Percentiles rank a stretch among this genome's conserved stretches.
Evolutionary conservation across 345 rosid species (phyloP).

Genomic region (Kernera saxatilis): DNA sequence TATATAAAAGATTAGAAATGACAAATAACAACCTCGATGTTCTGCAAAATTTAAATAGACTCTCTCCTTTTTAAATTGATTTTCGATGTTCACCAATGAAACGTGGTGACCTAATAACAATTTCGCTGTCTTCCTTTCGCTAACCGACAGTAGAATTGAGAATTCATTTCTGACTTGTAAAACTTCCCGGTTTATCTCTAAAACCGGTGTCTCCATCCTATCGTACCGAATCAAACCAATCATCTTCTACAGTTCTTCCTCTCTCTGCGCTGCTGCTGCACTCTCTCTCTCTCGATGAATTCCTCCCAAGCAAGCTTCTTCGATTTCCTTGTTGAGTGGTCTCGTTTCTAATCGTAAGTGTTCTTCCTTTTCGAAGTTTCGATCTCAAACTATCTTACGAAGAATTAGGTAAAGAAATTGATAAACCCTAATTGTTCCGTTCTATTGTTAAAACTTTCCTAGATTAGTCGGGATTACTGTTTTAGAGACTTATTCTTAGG

Average conservation of each 20-base stretch:
- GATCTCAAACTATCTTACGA: not conserved
- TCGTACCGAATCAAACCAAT: slow-evolving; percentile 13
- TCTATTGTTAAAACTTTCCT: not conserved
- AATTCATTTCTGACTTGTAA: not conserved
- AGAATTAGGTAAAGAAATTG: not conserved
- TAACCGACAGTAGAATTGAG: not conserved
- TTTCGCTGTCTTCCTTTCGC: not conserved
- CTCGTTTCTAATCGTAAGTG: slow-evolving; percentile 2
- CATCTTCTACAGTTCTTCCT: not conserved
- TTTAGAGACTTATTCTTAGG: not conserved
- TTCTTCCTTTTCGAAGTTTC: not conserved
- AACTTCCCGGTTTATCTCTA: not conserved
- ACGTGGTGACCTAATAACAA: not conserved
- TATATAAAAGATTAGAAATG: too few relatives aligned
- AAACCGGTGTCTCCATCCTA: not conserved
- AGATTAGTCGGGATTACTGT: not conserved
- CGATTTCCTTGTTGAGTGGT: not conserved
- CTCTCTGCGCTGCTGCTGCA: not conserved
- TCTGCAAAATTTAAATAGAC: too few relatives aligned
- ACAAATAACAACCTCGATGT: too few relatives aligned
- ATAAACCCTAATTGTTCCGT: slow-evolving; percentile 13
- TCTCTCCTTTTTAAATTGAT: too few relatives aligned
- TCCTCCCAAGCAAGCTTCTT: slow-evolving; percentile 11
- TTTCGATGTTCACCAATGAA: too few relatives aligned
- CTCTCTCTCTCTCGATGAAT: not conserved